Evolutionary conservation across 1,139 yeast genomes (phyloP).

Genomic region (Nematodospora anomalae): DNA sequence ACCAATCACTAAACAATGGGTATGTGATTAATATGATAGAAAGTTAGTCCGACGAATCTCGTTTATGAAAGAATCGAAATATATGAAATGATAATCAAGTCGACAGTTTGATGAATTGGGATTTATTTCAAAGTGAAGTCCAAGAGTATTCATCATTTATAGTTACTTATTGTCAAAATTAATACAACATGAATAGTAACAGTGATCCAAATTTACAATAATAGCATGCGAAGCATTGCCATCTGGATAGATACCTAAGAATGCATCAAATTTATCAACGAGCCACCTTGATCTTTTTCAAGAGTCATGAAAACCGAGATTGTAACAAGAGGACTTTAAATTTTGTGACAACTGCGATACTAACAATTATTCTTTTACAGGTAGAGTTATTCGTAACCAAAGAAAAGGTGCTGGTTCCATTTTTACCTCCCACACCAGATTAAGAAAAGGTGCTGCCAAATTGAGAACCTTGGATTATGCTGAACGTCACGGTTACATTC

Average conservation of each 20-base stretch:
- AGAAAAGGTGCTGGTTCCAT: constrained; percentile 99
- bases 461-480: constrained; percentile 98
- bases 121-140: too few species aligned
- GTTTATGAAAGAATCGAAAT: too few species aligned
- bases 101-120: too few species aligned
- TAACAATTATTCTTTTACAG: constrained; percentile 44
- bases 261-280: too few species aligned
- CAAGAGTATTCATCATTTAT: too few species aligned
- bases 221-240: too few species aligned
- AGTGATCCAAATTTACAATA: too few species aligned
- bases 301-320: not conserved
- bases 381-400: constrained; percentile 99
- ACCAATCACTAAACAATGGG: constrained; percentile 20
- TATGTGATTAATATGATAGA: constrained; percentile 12
- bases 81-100: too few species aligned
- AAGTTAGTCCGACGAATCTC: too few species aligned
- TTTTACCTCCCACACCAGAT: constrained; percentile 99
- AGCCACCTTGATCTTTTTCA: too few species aligned
- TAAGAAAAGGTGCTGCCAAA: constrained; percentile 99
- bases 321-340: not conserved
- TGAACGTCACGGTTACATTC: constrained; percentile 99
- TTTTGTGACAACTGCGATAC: constrained; percentile 13
- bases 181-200: too few species aligned
- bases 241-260: too few species aligned
- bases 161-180: not conserved